A percentile compares a stretch with the other conserved stretches of the same genome.
These are phyloP conservation scores for Spathaspora passalidarum DNA, from an alignment of 805 yeast species.

Conservation along the genomic window DNA sequence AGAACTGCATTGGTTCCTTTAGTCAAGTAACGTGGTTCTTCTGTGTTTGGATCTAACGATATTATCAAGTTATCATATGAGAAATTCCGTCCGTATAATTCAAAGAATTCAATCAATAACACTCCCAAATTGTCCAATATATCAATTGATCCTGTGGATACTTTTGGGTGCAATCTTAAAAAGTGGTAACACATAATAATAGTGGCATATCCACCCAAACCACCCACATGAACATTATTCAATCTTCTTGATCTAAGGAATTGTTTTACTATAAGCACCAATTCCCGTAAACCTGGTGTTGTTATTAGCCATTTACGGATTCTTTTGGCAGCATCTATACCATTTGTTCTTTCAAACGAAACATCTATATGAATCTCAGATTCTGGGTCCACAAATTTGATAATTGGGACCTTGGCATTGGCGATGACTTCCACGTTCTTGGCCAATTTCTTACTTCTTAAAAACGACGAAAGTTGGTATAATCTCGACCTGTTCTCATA, in stretches of 20 bases:
- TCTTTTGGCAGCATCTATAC: conserved; percentile 75
- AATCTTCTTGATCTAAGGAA: conserved; percentile 74
- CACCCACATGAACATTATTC: conserved; percentile 89
- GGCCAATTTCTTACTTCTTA: conserved; percentile 62
- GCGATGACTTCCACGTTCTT: conserved; percentile 80
- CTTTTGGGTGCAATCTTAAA: conserved; percentile 72
- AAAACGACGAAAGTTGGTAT: conserved; percentile 68
- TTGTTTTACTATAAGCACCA: conserved; percentile 80
- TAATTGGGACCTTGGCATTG: conserved; percentile 89
- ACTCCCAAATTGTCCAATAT: conserved; percentile 80
- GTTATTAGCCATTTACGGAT: conserved; percentile 71
- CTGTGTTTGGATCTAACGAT: conserved; percentile 52
- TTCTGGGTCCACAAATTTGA: conserved; percentile 76
- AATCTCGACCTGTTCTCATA: conserved; percentile 63
- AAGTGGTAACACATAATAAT: conserved; percentile 83
- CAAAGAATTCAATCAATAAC: conserved; percentile 85
- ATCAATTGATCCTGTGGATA: conserved; percentile 62
- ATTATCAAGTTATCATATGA: conserved; percentile 79
- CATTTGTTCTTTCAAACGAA: conserved; percentile 83
- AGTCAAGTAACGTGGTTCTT: conserved; percentile 55
- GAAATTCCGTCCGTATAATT: conserved; percentile 85
- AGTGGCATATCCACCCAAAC: conserved; percentile 92
- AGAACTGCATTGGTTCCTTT: conserved; percentile 55
- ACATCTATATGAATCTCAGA: conserved; percentile 79
- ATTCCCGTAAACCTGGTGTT: conserved; percentile 78